Base-by-base conservation (phyloP, 495 filamentous ascomycete genomes). In the Aspergillus cristatus region DNA sequence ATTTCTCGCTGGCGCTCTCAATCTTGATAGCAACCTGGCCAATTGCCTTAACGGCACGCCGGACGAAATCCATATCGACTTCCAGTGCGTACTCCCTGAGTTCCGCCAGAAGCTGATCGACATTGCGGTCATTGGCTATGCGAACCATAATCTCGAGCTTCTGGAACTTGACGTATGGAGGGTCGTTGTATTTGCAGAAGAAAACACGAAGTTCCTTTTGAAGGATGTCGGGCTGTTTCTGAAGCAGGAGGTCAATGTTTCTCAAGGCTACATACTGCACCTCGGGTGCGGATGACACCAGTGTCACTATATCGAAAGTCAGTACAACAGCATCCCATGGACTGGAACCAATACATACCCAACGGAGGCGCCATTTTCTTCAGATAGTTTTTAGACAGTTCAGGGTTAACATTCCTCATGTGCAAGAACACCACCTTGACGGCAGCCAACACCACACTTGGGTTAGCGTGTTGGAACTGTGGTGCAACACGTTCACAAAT, bases 171-270 rank as follows among this genome's bases (percentile, higher is more conserved):
- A 98, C 82, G 53, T 98, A 98, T 12, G 86, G 87, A 1, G 91
- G 91, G 53, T 98, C 91, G 57, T 98, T 96, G 67, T 98, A 98
- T 67, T 98, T 98, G 80, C 91, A 98, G 67, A 97, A 98, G 68
- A 98, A 98, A 2, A 98, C 91, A 33, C 91, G 79, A 35, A 98
- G 79, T 61, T 98, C 91, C 57, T 97, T 97, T 65, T 84, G 91
- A 1, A 98, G 70, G 34, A 98, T 95, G 53, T 94, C 89, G 2
- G 91, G 89, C 48, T 94, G 86, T 46, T 94, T 89, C 59, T 98
- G 91, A 24, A 98, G 71, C 4, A 98, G 68, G 32, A 98, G 78
- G 45, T 97, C 91, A 52, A 97, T 97, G 53, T 98, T 98, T 35
- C 91, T 69, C 37, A 98, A 63, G 14, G 91, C 91, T 32, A 98